A percentile compares a stretch with the other conserved stretches of the same genome.
These are phyloP conservation scores for Nigrospora osmanthi DNA, from an alignment of 2,329 filamentous ascomycete species.

Conservation along the genomic window DNA sequence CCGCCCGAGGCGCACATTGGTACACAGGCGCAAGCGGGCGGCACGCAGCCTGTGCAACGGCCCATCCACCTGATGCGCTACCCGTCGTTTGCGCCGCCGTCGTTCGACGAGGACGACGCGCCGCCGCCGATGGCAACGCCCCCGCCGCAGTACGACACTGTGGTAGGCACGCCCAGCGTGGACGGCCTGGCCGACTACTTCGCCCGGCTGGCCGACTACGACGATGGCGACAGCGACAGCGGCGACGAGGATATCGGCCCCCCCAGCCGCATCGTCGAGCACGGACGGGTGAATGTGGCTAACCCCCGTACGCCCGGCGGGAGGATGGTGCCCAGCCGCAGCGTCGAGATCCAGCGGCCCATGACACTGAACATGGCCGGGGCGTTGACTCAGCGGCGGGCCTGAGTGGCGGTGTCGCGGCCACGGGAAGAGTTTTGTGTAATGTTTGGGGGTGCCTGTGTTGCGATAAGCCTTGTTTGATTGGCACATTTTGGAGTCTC, in stretches of 20 bases:
- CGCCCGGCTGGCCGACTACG: conserved; percentile 66
- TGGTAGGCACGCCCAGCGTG: conserved; percentile 62
- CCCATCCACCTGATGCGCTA: conserved; percentile 79
- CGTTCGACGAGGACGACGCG: conserved; percentile 74
- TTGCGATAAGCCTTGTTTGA: not conserved
- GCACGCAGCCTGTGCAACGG: conserved; percentile 17
- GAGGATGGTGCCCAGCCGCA: conserved; percentile 45
- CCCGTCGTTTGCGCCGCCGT: conserved; percentile 81
- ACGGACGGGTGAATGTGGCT: conserved; percentile 48
- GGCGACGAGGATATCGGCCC: conserved; percentile 16
- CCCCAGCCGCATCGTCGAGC: conserved; percentile 36
- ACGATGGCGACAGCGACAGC: conserved; percentile 33
- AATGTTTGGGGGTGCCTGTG: not conserved
- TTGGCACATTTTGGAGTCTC: not conserved
- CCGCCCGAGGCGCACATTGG: conserved; percentile 48
- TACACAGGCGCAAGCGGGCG: conserved; percentile 26
- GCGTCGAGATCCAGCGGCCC: conserved; percentile 45
- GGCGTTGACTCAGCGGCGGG: conserved; percentile 14
- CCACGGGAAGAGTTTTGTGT: not conserved
- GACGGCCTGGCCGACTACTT: conserved; percentile 82
- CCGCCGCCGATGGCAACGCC: conserved; percentile 65
- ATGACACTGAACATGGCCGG: conserved; percentile 17
- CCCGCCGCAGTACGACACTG: conserved; percentile 75
- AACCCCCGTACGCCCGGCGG: conserved; percentile 48
- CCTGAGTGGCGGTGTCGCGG: conserved; percentile 7